Base-by-base conservation (phyloP, 2,329 filamentous ascomycete genomes). In the Paecilomyces niveus region DNA sequence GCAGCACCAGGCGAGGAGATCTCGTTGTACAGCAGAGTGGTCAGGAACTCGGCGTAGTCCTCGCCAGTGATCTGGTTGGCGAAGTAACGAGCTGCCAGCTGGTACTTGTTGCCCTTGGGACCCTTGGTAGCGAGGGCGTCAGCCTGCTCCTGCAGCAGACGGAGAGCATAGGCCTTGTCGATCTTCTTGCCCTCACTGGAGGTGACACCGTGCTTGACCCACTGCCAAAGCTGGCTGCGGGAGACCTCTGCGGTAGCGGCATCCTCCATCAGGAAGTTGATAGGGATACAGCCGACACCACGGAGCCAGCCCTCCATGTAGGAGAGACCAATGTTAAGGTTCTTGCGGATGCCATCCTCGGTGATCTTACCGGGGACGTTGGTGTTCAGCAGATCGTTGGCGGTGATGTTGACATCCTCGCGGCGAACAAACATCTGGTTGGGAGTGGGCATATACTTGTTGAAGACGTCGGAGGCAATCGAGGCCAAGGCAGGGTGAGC, bases 271-370 rank as follows among this genome's bases (percentile, higher is more conserved):
- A 97, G 83, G 75, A 89, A 96, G 82, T 97, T 97, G 79, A 97
- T 97, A 54, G 94, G 94, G 56, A 97, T 92, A 69, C 94, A 99
- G 59, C 94, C 94, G 22, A 97, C 84, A 33, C 93, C 94, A 62
- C 92, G 89, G 61, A 97, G 82, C 94, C 94, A 99, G 62, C 91
- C 94, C 79, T 99, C 94, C 93, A 97, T 99, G 79, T 99, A 99
- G 55, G 89, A 89, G 5, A 99, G 85, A 45, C 93, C 94, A 65
- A 99, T 97, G 79, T 92, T 93, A 64, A 99, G 82, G 81, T 97
- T 99, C 87, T 97, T 96, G 72, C 90, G 86, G 79, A 99, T 97
- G 58, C 94, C 94, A 4, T 88, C 91, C 76, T 97, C 93, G 67
- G 93, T 97, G 73, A 99, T 83, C 73, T 86, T 84, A 26, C 94